Evolutionary conservation across 495 filamentous ascomycete species (phyloP).

Genomic region (Pseudomonodictys pantanalensis): DNA sequence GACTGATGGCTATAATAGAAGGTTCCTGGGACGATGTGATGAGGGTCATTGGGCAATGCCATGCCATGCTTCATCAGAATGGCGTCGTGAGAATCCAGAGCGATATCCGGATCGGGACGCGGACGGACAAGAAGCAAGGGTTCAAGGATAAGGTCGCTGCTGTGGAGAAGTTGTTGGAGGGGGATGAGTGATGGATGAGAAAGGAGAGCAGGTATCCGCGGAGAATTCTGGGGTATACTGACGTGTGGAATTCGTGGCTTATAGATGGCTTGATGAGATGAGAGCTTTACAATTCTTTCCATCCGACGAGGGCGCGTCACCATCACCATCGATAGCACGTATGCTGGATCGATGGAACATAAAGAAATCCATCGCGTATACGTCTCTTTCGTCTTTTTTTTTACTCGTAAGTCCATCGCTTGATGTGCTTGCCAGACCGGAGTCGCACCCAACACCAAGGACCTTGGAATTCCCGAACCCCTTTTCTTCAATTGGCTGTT

Average conservation of each 20-base stretch:
- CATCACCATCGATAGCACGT: too few species aligned
- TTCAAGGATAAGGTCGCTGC: slow-evolving; percentile 66
- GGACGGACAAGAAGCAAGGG: slow-evolving; percentile 67
- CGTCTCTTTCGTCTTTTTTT: too few species aligned
- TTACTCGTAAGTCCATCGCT: slow-evolving; percentile 6
- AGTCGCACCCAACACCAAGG: too few species aligned
- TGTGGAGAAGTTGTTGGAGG: slow-evolving; percentile 56
- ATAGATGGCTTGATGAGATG: too few species aligned
- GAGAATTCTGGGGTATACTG: too few species aligned
- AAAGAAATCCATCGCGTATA: background rate
- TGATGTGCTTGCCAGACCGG: slow-evolving; percentile 1
- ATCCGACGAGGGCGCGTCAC: too few species aligned
- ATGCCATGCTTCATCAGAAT: slow-evolving; percentile 75
- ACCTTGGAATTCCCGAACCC: background rate
- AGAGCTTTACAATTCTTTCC: too few species aligned
- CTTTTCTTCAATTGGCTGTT: slow-evolving; percentile 1
- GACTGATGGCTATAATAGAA: slow-evolving; percentile 51
- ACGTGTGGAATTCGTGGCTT: too few species aligned
- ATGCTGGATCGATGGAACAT: too few species aligned
- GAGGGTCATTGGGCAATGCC: slow-evolving; percentile 82
- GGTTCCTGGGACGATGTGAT: slow-evolving; percentile 90
- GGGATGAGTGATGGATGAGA: slow-evolving; percentile 35
- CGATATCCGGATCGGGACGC: slow-evolving; percentile 82
- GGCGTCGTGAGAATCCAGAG: slow-evolving; percentile 82
- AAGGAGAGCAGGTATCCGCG: background rate